Conservation (phyloP, 768 basidiomycete species). For the Pseudohyphozyma bogoriensis region DNA sequence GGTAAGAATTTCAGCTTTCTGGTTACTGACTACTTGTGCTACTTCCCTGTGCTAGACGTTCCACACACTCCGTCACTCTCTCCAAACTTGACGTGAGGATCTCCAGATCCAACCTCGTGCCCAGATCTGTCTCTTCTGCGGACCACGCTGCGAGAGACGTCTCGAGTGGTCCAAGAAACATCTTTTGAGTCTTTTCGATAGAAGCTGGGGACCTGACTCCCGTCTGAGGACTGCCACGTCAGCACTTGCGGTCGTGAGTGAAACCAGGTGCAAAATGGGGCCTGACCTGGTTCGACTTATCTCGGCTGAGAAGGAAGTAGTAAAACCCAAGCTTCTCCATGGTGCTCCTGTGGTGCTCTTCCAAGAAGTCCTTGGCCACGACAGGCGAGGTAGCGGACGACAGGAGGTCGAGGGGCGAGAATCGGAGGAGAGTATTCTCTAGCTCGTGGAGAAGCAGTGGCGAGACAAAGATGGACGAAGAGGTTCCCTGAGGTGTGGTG, state of each 20-base stretch:
- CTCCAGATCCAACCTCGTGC: background rate
- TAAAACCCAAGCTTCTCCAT: constrained; percentile 1
- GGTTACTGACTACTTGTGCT: no score
- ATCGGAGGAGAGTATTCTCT: background rate
- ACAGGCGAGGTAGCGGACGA: background rate
- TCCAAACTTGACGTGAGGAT: background rate
- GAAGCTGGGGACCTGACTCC: background rate
- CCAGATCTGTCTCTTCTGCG: background rate
- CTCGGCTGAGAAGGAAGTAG: background rate
- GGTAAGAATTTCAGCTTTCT: no score
- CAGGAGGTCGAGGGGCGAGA: background rate
- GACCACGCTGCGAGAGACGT: background rate
- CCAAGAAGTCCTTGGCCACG: background rate
- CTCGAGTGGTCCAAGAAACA: background rate
- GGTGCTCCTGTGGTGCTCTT: background rate
- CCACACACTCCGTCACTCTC: background rate
- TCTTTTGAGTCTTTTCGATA: background rate
- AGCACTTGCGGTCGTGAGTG: background rate
- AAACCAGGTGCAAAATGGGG: background rate
- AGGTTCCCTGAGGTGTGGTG: no score
- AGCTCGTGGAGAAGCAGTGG: background rate
- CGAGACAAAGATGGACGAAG: background rate
- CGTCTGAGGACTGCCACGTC: background rate
- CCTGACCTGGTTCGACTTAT: background rate
- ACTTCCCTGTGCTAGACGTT: no score